Conservation (phyloP, 768 basidiomycete genomes). For the Tulasnella sp. region DNA sequence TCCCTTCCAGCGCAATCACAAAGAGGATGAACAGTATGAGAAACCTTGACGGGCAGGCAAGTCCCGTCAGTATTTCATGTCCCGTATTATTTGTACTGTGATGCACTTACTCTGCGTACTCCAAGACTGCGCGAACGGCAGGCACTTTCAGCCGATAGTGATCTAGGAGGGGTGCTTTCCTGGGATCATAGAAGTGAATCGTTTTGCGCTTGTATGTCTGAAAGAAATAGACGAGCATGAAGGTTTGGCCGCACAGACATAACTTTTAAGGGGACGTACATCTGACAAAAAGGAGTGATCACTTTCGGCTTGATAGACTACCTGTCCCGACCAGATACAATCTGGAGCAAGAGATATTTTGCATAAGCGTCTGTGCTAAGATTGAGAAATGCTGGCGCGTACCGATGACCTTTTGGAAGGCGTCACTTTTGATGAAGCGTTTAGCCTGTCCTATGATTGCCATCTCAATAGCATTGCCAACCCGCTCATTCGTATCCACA, state of each 20-base stretch:
- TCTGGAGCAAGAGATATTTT: constrained; percentile 13
- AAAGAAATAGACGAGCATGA: not conserved
- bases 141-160: constrained; percentile 96
- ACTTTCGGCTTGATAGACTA: constrained; percentile 85
- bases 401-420: constrained; percentile 86
- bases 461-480: constrained; percentile 89
- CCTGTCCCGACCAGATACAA: constrained; percentile 47
- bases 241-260: not conserved
- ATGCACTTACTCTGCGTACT: constrained; percentile 66
- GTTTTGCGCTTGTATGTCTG: constrained; percentile 91
- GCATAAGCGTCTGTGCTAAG: not conserved
- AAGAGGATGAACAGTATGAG: constrained; percentile 72
- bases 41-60: constrained; percentile 44
- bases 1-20: constrained; percentile 69
- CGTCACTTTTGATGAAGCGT: constrained; percentile 78
- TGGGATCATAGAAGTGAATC: constrained; percentile 89
- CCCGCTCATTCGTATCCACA: constrained; percentile 64
- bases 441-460: constrained; percentile 84
- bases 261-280: constrained; percentile 35
- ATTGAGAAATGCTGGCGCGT: not conserved
- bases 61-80: not conserved
- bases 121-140: constrained; percentile 79
- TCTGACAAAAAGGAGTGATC: constrained; percentile 85
- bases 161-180: constrained; percentile 87
- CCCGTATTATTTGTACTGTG: not conserved